Evolutionary conservation across 23 red algal species (phyloP).

Genomic region (Gracilaria caudata): DNA sequence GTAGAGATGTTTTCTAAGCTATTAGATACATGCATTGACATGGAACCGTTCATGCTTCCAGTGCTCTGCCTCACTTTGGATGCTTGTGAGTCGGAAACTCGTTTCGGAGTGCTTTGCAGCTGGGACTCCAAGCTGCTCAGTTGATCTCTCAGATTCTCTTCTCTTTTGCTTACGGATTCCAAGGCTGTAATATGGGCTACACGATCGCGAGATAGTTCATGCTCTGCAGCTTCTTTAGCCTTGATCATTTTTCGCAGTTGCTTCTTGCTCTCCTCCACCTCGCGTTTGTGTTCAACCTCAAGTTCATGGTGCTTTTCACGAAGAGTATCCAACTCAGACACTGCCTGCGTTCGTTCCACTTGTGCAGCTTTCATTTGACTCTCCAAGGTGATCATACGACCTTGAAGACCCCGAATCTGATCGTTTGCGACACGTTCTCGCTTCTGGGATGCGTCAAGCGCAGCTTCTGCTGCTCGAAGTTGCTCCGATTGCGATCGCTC

Average conservation of each 20-base stretch:
- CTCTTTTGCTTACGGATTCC: conserved; percentile 42
- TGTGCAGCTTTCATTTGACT: conserved; percentile 50
- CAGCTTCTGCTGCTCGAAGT: conserved; percentile 55
- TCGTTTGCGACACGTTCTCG: conserved; percentile 41
- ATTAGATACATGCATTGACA: conserved; percentile 29
- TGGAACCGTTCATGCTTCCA: conserved; percentile 5
- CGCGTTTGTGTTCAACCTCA: conserved; percentile 26
- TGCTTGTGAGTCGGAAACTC: not conserved
- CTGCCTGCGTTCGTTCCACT: conserved; percentile 9
- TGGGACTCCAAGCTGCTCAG: conserved; percentile 38
- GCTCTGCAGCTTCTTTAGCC: conserved; percentile 34
- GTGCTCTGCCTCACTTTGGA: not conserved
- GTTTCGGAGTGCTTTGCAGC: conserved; percentile 30
- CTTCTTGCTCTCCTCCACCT: conserved; percentile 24
- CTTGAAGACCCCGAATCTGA: conserved; percentile 28
- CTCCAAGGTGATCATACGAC: conserved; percentile 35
- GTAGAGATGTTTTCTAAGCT: conserved; percentile 18
- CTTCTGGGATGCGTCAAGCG: conserved; percentile 18
- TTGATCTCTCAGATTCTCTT: conserved; percentile 39
- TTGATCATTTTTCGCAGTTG: conserved; percentile 28
- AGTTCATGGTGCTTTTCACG: conserved; percentile 1
- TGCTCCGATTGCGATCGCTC: conserved; percentile 62
- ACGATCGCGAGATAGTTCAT: conserved; percentile 51
- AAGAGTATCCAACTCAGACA: conserved; percentile 21
- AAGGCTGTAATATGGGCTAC: conserved; percentile 53